phyloP scores from a whole-genome alignment of 2,329 filamentous ascomycete genomes.

The Malbranchea cinnamomea region DNA sequence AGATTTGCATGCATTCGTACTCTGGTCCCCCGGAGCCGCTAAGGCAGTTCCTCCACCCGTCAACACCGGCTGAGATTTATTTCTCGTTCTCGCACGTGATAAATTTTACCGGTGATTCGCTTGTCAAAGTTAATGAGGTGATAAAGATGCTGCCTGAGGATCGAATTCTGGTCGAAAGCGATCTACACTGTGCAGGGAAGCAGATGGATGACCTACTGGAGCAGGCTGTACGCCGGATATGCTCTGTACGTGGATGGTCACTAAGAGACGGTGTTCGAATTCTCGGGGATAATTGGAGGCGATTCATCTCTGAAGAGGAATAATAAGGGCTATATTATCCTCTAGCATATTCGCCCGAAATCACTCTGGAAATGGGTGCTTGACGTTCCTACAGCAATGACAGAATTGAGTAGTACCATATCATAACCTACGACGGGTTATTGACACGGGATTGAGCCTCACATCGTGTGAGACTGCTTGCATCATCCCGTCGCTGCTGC shows the following conservation, averaged over 20 bases:
- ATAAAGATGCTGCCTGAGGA: constrained; percentile 62
- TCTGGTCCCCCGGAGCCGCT: constrained; percentile 63
- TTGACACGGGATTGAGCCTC: too few species aligned
- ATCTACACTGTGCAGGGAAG: constrained; percentile 68
- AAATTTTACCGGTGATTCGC: constrained; percentile 48
- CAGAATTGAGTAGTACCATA: too few species aligned
- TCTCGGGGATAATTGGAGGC: constrained; percentile 60
- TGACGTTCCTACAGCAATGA: too few species aligned
- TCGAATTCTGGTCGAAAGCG: constrained; percentile 73
- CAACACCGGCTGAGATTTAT: constrained; percentile 62
- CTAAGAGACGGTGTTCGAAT: constrained; percentile 53
- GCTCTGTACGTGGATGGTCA: constrained; percentile 61
- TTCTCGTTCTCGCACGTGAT: constrained; percentile 80
- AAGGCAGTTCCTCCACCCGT: constrained; percentile 59
- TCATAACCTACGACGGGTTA: too few species aligned
- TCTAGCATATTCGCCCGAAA: too few species aligned
- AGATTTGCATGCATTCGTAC: constrained; percentile 89
- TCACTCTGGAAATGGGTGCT: too few species aligned
- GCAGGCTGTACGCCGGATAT: constrained; percentile 61
- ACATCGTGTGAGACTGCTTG: too few species aligned
- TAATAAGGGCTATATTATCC: neutral
- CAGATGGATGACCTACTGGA: constrained; percentile 67
- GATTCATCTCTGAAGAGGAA: constrained; percentile 54
- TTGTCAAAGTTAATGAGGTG: constrained; percentile 47
- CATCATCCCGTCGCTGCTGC: too few species aligned